Evolutionary conservation across 306 rosid species (phyloP), one percentile per base, ranked within the genome.

Genomic region (Chamaecrista fasciculata): DNA sequence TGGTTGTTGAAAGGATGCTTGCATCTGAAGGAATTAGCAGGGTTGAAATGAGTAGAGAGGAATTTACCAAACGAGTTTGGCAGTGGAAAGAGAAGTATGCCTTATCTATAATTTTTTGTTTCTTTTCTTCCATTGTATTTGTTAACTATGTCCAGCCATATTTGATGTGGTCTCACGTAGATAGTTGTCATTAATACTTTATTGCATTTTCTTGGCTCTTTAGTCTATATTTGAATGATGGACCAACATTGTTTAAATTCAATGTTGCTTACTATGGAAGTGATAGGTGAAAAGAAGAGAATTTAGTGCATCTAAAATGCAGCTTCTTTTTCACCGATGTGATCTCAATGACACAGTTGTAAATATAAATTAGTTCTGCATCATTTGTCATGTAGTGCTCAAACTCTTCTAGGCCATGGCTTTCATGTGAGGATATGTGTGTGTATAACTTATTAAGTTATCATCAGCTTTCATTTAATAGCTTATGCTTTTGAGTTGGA

Each of bases 1-100:
- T 93, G 83, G 98, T 93, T 74, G 98, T 93, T 73, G 98, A 93
- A 82, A 88, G 83, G 83, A 93, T 87, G 96, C 91, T 93, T 66
- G 96, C 93, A 8, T 81, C 94, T 47, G 98, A 90, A 86, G 98
- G 98, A 75, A 75, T 79, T 66, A 93, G 80, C 78, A 86, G 98
- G 75, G 76, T 53, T 77, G 97, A 93, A 57, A 67, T 93, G 86
- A 78, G 87, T 71, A 86, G 97, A 74, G 93, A 93, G 31, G 96
- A 93, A 70, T 93, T 93, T 79, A 83, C 87, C 66, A 83, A 73
- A 31, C 82, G 85, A 74, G 94, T 93, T 74, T 93, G 97, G 98
- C 82, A 93, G 85, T 93, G 98, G 98, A 93, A 93, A 88, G 91
- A 93, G 82, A 90, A 93, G 98, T 93, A 88, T 57, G 62, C 68